phyloP scores from a whole-genome alignment of 768 basidiomycete species.

The Tylopilus cervinicoccineus region DNA sequence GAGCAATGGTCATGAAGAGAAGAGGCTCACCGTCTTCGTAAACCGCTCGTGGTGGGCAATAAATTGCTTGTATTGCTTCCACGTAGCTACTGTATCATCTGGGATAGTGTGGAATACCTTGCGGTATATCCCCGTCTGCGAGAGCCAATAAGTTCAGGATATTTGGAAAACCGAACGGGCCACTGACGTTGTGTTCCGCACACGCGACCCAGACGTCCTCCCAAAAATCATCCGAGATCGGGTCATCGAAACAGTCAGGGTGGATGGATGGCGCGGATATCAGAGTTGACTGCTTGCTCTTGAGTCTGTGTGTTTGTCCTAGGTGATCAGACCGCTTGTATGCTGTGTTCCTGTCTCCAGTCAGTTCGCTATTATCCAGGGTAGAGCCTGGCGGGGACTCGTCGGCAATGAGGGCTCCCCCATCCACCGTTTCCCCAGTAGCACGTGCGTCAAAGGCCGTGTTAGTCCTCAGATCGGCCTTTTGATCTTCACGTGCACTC shows the following conservation, averaged over 20 bases:
- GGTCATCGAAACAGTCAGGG: constrained; percentile 82
- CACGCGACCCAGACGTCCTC: constrained; percentile 83
- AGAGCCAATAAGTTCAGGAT: constrained; percentile 1
- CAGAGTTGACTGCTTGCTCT: constrained; percentile 55
- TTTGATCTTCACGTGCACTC: constrained; percentile 14
- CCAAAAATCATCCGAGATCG: constrained; percentile 85
- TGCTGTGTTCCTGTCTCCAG: constrained; percentile 47
- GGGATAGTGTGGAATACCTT: constrained; percentile 94
- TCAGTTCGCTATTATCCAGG: constrained; percentile 39
- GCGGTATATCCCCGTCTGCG: constrained; percentile 89
- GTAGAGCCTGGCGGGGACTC: constrained; percentile 47
- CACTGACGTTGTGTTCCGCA: constrained; percentile 82
- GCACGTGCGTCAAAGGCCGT: constrained; percentile 31
- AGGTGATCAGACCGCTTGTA: constrained; percentile 48
- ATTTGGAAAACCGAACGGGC: not conserved
- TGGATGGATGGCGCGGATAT: constrained; percentile 69
- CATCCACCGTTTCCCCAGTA: constrained; percentile 42
- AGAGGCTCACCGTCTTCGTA: constrained; percentile 56
- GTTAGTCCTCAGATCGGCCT: not conserved
- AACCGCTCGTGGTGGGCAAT: constrained; percentile 70
- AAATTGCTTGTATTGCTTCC: constrained; percentile 95
- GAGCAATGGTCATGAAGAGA: not conserved
- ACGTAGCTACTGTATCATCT: constrained; percentile 89
- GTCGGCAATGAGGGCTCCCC: constrained; percentile 38
- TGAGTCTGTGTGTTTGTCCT: constrained; percentile 55